phyloP scores from a whole-genome alignment of 805 yeast species.

The Kluyveromyces siamensis region DNA sequence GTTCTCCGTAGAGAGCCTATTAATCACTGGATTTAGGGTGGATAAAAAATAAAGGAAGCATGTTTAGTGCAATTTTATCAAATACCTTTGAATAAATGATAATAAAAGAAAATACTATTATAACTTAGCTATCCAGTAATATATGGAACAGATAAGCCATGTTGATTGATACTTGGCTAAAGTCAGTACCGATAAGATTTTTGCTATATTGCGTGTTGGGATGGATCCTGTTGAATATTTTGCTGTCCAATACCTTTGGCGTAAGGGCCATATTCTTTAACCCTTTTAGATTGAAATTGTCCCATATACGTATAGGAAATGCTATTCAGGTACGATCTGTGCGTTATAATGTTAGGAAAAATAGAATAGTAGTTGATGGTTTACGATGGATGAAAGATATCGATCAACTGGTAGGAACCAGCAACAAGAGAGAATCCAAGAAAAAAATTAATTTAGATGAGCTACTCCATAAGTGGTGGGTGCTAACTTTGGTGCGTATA shows the following conservation, averaged over 20 bases:
- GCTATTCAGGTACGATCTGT: conserved; percentile 9
- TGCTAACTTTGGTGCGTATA: not conserved
- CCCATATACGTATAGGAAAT: conserved; percentile 8
- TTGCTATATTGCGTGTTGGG: not conserved
- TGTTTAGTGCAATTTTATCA: too few relatives aligned
- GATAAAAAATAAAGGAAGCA: too few relatives aligned
- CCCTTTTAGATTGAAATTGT: conserved; percentile 14
- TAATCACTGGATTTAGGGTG: too few relatives aligned
- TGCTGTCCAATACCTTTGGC: conserved; percentile 7
- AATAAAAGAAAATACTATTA: too few relatives aligned
- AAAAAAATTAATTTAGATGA: not conserved
- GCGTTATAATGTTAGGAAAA: conserved; percentile 14
- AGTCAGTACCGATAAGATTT: not conserved
- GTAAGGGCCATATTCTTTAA: conserved; percentile 13
- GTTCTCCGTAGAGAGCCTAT: too few relatives aligned
- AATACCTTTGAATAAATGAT: too few relatives aligned
- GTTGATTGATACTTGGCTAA: not conserved
- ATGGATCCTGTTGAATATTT: conserved; percentile 3
- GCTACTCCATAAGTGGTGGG: not conserved
- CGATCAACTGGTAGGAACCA: not conserved
- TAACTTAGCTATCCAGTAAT: not conserved
- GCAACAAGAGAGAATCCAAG: not conserved
- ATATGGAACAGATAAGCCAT: not conserved
- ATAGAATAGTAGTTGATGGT: conserved; percentile 9
- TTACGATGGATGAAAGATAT: not conserved